A percentile compares a stretch with the other conserved stretches of the same genome.
phyloP scores from a whole-genome alignment of 2,329 filamentous ascomycete species.

The Phialophora chinensis region DNA sequence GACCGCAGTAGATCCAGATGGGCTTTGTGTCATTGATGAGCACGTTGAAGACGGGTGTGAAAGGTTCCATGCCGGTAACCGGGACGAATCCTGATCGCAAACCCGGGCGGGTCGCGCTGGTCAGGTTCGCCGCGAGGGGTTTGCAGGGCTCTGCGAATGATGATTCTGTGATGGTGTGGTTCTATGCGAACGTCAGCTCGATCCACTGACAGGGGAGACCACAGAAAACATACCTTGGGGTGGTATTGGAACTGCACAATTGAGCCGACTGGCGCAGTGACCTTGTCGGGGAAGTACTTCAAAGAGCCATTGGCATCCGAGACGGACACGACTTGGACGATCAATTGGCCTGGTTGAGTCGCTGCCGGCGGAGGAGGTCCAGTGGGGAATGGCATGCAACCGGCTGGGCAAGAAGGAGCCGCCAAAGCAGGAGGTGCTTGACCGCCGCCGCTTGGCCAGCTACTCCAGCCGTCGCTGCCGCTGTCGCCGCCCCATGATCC shows the following conservation, averaged over 20 bases:
- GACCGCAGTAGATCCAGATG: conserved; percentile 80
- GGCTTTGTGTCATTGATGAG: conserved; percentile 71
- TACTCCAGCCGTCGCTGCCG: conserved; percentile 12
- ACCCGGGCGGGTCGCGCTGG: conserved; percentile 48
- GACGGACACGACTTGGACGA: conserved; percentile 70
- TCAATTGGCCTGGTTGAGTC: conserved; percentile 38
- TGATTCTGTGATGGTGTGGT: conserved; percentile 82
- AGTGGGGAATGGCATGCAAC: conserved; percentile 29
- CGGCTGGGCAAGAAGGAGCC: conserved; percentile 30
- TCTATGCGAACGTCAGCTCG: conserved; percentile 49
- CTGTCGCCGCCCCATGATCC: conserved; percentile 8
- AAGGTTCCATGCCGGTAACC: conserved; percentile 56
- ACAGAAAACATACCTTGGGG: conserved; percentile 47
- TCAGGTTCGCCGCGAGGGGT: conserved; percentile 62
- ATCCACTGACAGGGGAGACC: background rate
- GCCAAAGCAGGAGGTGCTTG: conserved; percentile 19
- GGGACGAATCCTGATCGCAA: conserved; percentile 64
- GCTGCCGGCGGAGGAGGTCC: conserved; percentile 18
- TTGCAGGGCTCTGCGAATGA: conserved; percentile 73
- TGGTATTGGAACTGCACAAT: conserved; percentile 60
- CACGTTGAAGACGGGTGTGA: conserved; percentile 73
- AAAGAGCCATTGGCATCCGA: conserved; percentile 60
- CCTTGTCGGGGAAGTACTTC: conserved; percentile 69
- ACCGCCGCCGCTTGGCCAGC: conserved; percentile 5
- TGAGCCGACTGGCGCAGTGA: conserved; percentile 66